Conservation (phyloP, 352 stramenopile species). For the Globisporangium parvum region DNA sequence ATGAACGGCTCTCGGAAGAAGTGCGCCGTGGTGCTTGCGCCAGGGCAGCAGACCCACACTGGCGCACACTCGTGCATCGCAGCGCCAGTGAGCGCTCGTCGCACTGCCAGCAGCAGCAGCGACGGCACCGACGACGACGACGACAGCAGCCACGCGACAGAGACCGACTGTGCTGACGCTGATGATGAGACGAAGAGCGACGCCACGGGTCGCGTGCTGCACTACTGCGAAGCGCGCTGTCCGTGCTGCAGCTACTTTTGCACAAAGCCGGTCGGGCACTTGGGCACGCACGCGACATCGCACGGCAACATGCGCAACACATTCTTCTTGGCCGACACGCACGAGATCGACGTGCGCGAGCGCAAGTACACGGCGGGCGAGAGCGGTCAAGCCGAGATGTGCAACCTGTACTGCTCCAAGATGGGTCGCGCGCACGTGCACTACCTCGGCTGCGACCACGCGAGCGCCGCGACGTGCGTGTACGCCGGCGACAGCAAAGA, state of each 20-base stretch:
- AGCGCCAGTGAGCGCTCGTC: background rate
- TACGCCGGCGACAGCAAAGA: constrained; percentile 38
- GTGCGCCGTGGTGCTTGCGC: constrained; percentile 30
- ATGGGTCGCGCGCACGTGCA: constrained; percentile 74
- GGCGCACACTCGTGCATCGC: constrained; percentile 40
- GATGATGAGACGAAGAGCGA: constrained; percentile 6
- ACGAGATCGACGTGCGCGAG: constrained; percentile 62
- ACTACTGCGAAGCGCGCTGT: constrained; percentile 68
- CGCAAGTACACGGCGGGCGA: constrained; percentile 70
- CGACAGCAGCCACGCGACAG: background rate
- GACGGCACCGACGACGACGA: constrained; percentile 8
- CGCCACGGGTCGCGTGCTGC: constrained; percentile 17
- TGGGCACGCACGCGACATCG: constrained; percentile 46
- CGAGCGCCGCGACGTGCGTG: constrained; percentile 27
- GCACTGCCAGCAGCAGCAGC: background rate
- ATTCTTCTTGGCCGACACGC: constrained; percentile 49
- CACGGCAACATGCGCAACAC: constrained; percentile 84
- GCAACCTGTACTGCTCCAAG: constrained; percentile 74
- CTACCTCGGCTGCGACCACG: constrained; percentile 61
- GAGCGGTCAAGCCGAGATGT: constrained; percentile 69
- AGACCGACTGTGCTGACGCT: background rate
- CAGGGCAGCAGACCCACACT: constrained; percentile 38
- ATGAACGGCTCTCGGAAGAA: constrained; percentile 77
- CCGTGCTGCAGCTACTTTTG: constrained; percentile 78
- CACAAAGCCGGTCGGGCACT: constrained; percentile 50